Evolutionary conservation across 2,329 filamentous ascomycete species (phyloP).

Genomic region (Coniochaeta prunicola): DNA sequence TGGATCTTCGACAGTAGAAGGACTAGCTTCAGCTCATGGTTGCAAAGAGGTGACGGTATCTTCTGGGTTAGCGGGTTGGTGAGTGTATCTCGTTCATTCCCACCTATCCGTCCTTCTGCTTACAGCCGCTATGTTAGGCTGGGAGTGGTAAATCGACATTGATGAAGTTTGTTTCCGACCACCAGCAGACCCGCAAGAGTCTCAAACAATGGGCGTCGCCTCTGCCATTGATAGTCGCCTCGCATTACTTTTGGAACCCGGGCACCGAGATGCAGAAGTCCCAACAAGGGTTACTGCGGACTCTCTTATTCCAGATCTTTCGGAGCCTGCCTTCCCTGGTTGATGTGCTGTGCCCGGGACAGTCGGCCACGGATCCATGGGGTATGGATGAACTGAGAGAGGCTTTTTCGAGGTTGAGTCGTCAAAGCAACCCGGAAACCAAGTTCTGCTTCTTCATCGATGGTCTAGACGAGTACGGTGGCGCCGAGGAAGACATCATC

Average conservation of each 20-base stretch:
- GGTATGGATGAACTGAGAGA: neutral
- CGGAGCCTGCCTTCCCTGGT: neutral
- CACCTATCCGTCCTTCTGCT: neutral
- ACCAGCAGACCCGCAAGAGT: neutral
- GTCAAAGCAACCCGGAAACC: neutral
- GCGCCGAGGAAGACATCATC: neutral
- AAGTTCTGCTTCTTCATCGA: conserved; percentile 2
- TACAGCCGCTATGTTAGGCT: neutral
- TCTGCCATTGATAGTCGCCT: neutral
- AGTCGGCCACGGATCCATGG: neutral
- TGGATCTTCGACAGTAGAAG: neutral
- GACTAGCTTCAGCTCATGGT: neutral
- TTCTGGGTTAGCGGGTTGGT: neutral
- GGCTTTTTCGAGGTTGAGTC: neutral
- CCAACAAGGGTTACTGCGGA: conserved; percentile 2
- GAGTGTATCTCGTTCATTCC: neutral
- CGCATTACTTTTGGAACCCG: conserved; percentile 5
- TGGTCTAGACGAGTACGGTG: neutral
- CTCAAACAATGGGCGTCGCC: neutral
- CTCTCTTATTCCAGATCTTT: neutral
- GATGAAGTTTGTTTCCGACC: neutral
- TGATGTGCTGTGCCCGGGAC: neutral
- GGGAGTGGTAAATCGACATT: neutral
- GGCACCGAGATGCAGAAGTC: conserved; percentile 4
- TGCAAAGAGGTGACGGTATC: neutral